phyloP scores from a whole-genome alignment of 257 asterid genomes.

The Henckelia pumila region DNA sequence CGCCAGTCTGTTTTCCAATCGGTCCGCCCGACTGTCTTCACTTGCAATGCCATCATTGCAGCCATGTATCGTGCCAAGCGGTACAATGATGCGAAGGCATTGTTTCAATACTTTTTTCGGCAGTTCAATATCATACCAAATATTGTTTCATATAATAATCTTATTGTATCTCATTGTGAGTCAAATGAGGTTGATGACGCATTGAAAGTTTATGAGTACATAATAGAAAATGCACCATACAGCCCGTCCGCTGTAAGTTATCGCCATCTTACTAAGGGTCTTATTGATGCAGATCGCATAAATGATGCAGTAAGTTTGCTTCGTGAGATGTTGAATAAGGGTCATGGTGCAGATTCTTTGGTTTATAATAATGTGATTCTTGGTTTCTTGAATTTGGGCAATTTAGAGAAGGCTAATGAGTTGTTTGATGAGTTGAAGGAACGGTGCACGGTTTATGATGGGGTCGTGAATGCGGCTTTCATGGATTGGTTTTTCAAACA shows the following conservation, averaged over 20 bases:
- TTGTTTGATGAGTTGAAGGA: slow-evolving; percentile 82
- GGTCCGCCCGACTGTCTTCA: slow-evolving; percentile 84
- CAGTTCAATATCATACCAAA: slow-evolving; percentile 70
- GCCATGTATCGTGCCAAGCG: slow-evolving; percentile 79
- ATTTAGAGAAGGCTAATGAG: slow-evolving; percentile 74
- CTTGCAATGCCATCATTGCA: slow-evolving; percentile 88
- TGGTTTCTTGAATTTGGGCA: slow-evolving; percentile 64
- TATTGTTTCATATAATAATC: slow-evolving; percentile 62
- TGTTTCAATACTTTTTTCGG: slow-evolving; percentile 76
- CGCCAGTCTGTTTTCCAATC: slow-evolving; percentile 71
- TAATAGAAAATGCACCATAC: slow-evolving; percentile 63
- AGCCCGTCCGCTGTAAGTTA: slow-evolving; percentile 74
- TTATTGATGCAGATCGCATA: slow-evolving; percentile 54
- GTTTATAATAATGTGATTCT: slow-evolving; percentile 78
- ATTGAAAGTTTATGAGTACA: slow-evolving; percentile 44
- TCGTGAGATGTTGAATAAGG: slow-evolving; percentile 78
- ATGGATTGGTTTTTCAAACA: slow-evolving; percentile 89
- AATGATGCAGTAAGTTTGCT: slow-evolving; percentile 59
- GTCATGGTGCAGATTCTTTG: slow-evolving; percentile 88
- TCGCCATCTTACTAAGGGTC: slow-evolving; percentile 81
- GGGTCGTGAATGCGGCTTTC: slow-evolving; percentile 77
- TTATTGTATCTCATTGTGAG: slow-evolving; percentile 69
- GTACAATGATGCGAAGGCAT: slow-evolving; percentile 59
- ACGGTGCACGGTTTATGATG: slow-evolving; percentile 77
- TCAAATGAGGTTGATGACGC: slow-evolving; percentile 70